phyloP scores from a whole-genome alignment of 805 yeast species.

The Lipomyces chichibuensis region DNA sequence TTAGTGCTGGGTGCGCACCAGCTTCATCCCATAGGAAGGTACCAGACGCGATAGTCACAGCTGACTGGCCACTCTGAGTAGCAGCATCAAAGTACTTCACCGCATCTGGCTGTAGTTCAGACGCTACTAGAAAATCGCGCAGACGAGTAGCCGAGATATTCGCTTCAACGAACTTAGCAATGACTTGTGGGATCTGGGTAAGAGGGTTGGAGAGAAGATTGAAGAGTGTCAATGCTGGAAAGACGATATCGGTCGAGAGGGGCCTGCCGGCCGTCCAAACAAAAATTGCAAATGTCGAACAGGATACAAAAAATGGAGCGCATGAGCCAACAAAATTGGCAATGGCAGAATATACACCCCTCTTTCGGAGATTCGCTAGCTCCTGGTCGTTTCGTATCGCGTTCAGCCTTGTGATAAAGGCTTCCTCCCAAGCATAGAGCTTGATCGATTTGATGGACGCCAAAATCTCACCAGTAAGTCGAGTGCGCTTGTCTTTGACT shows the following conservation, averaged over 20 bases:
- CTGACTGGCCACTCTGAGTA: slow-evolving; percentile 64
- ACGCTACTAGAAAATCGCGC: slow-evolving; percentile 65
- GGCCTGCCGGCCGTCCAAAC: slow-evolving; percentile 64
- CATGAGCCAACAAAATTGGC: slow-evolving; percentile 76
- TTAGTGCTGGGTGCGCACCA: slow-evolving; percentile 65
- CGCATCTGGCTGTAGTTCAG: slow-evolving; percentile 79
- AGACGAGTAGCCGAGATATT: slow-evolving; percentile 61
- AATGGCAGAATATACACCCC: slow-evolving; percentile 72
- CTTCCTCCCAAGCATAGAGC: slow-evolving; percentile 91
- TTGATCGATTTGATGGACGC: slow-evolving; percentile 90
- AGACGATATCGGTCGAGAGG: slow-evolving; percentile 83
- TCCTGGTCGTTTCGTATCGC: slow-evolving; percentile 81
- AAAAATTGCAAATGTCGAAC: slow-evolving; percentile 84
- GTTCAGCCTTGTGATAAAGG: slow-evolving; percentile 71
- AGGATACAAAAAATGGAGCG: slow-evolving; percentile 86
- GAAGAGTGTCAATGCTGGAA: slow-evolving; percentile 83
- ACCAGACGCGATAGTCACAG: slow-evolving; percentile 44
- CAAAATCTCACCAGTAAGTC: slow-evolving; percentile 82
- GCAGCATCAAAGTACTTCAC: slow-evolving; percentile 66
- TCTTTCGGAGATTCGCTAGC: slow-evolving; percentile 72
- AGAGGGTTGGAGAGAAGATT: slow-evolving; percentile 87
- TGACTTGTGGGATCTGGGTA: slow-evolving; percentile 85
- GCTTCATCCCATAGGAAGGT: slow-evolving; percentile 66
- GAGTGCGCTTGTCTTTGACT: slow-evolving; percentile 89
- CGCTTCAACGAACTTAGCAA: slow-evolving; percentile 85